These are phyloP conservation scores for Ajuga reptans DNA, from an alignment of 305 asterid species.

Conservation along the genomic window DNA sequence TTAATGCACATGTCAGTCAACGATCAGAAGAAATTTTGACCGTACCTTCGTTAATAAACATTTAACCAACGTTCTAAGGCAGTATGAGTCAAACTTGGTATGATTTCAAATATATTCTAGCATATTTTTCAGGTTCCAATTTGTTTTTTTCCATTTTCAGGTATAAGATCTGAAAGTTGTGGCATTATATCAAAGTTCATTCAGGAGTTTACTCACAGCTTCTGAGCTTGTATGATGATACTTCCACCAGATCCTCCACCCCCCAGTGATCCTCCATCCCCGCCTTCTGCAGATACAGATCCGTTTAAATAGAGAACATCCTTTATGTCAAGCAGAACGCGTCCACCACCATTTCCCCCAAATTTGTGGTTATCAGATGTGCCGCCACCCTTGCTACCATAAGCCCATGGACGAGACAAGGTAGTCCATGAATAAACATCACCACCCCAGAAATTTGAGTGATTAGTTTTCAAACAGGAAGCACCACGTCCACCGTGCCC, in stretches of 20 bases:
- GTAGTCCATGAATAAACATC: slow-evolving; percentile 88
- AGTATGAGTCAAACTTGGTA: background rate
- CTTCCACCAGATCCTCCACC: slow-evolving; percentile 99
- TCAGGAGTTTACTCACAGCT: slow-evolving; percentile 63
- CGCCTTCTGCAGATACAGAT: slow-evolving; percentile 82
- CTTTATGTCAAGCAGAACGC: slow-evolving; percentile 52
- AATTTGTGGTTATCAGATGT: slow-evolving; percentile 53
- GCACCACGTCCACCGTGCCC: slow-evolving; percentile 99
- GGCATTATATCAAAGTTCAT: slow-evolving; percentile 24
- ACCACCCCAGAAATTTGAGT: slow-evolving; percentile 80
- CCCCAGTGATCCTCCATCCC: slow-evolving; percentile 78
- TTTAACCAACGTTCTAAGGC: background rate
- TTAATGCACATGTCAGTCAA: background rate
- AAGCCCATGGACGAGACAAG: slow-evolving; percentile 71
- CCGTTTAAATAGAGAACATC: slow-evolving; percentile 69
- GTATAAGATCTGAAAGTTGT: background rate
- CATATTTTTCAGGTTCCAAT: background rate
- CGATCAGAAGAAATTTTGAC: background rate
- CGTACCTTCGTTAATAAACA: background rate
- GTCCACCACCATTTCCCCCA: slow-evolving; percentile 96
- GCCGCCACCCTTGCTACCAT: slow-evolving; percentile 92
- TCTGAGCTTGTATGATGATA: slow-evolving; percentile 52
- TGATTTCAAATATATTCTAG: background rate
- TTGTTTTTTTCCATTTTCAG: background rate
- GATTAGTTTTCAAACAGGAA: slow-evolving; percentile 70